Conservation (phyloP, 495 filamentous ascomycete genomes). For the Aeminium ludgeri region DNA sequence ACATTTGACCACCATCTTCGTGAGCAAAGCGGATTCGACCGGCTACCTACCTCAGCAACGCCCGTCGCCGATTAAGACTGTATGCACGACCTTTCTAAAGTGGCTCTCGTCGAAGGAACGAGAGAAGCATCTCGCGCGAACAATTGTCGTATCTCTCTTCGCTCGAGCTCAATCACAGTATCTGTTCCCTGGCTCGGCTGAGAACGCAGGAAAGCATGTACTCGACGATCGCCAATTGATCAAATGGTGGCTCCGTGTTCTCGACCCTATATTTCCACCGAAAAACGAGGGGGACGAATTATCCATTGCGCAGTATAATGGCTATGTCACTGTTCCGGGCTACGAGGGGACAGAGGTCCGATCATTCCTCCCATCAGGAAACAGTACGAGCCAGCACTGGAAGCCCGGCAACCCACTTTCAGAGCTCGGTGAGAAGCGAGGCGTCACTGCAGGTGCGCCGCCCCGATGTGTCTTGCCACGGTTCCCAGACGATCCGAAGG, state of each 20-base stretch:
- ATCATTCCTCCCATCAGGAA: constrained; percentile 36
- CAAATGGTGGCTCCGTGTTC: constrained; percentile 83
- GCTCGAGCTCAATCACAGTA: constrained; percentile 87
- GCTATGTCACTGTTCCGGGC: constrained; percentile 76
- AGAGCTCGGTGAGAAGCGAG: constrained; percentile 33
- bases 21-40: constrained; percentile 94
- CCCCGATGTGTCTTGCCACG: constrained; percentile 73
- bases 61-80: constrained; percentile 53
- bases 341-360: constrained; percentile 60
- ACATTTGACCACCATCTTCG: constrained; percentile 70
- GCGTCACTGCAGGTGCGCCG: constrained; percentile 30
- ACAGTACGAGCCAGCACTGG: constrained; percentile 15
- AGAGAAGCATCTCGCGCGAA: constrained; percentile 43
- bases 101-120: constrained; percentile 48
- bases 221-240: constrained; percentile 77
- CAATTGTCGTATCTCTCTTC: constrained; percentile 75
- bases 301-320: constrained; percentile 28
- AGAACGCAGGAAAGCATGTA: constrained; percentile 79
- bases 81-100: constrained; percentile 58
- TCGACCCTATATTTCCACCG: constrained; percentile 48
- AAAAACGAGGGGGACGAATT: neutral
- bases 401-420: constrained; percentile 44
- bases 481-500: constrained; percentile 93
- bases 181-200: constrained; percentile 77
- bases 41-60: constrained; percentile 54